A percentile compares a stretch with the other conserved stretches of the same genome.
Evolutionary conservation across 2,329 filamentous ascomycete species (phyloP).

Genomic region (Talaromyces funiculosus): DNA sequence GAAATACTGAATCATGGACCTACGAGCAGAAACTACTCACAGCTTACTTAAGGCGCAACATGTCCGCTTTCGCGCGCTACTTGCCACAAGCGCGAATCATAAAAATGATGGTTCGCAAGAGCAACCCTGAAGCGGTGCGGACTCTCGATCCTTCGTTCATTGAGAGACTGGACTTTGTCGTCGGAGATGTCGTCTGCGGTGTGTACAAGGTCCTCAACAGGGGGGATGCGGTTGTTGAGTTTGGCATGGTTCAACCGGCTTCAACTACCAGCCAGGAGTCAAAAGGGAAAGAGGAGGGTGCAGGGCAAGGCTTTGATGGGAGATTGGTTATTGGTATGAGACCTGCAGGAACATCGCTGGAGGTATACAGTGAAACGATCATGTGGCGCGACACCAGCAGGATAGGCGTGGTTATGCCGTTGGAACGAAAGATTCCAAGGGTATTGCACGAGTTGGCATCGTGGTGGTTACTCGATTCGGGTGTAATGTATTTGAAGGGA

Average conservation of each 20-base stretch:
- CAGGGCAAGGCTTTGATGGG: conserved; percentile 13
- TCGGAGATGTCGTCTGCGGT: conserved; percentile 30
- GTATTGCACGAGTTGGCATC: conserved; percentile 31
- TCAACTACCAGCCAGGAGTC: background rate
- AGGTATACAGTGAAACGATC: conserved; percentile 25
- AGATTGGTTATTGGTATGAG: conserved; percentile 23
- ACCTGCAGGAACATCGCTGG: conserved; percentile 5
- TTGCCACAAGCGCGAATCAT: conserved; percentile 30
- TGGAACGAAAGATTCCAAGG: conserved; percentile 24
- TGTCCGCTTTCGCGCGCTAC: conserved; percentile 25
- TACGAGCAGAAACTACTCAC: conserved; percentile 22
- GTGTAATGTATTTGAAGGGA: conserved; percentile 26
- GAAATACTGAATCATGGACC: background rate
- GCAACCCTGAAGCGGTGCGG: conserved; percentile 9
- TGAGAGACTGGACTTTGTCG: conserved; percentile 22
- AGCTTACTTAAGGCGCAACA: conserved; percentile 29
- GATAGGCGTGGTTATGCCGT: conserved; percentile 21
- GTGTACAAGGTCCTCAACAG: conserved; percentile 25
- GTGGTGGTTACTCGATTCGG: conserved; percentile 35
- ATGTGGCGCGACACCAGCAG: conserved; percentile 25
- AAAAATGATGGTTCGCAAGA: conserved; percentile 17
- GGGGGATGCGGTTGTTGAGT: conserved; percentile 26
- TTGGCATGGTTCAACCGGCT: conserved; percentile 21
- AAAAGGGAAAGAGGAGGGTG: background rate
- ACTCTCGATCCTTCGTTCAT: conserved; percentile 26